phyloP scores from a whole-genome alignment of 129 eudicot genomes.

The Tagetes erecta region DNA sequence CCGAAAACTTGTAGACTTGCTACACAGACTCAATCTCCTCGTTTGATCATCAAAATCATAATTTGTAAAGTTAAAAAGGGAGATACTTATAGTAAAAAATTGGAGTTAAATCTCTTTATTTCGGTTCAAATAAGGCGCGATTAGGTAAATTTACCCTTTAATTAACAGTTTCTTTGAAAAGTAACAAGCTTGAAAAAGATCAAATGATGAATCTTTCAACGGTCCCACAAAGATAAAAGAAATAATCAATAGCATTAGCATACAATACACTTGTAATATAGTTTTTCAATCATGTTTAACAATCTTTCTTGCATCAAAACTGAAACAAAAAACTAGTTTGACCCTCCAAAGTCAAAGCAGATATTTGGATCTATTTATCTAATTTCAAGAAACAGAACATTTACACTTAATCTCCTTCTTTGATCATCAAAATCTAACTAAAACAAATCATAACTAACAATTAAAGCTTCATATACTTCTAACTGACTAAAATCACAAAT shows the following conservation, averaged over 20 bases:
- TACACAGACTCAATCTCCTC: not conserved
- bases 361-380: not conserved
- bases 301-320: not conserved
- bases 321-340: slow-evolving; percentile 8
- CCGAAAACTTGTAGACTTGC: no score
- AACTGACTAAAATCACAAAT: not conserved
- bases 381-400: not conserved
- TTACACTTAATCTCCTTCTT: not conserved
- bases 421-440: not conserved
- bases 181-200: not conserved
- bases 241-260: not conserved
- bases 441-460: not conserved
- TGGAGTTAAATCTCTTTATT: not conserved
- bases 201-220: slow-evolving; percentile 3
- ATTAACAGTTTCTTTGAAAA: not conserved
- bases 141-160: not conserved
- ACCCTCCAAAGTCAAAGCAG: slow-evolving; percentile 15
- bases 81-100: not conserved
- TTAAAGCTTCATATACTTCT: not conserved
- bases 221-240: slow-evolving; percentile 3
- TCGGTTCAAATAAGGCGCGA: not conserved
- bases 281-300: not conserved
- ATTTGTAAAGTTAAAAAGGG: not conserved
- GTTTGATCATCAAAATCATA: not conserved
- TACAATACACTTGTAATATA: not conserved